Conservation (phyloP, 129 eudicot species). For the Oenanthe sinensis region DNA sequence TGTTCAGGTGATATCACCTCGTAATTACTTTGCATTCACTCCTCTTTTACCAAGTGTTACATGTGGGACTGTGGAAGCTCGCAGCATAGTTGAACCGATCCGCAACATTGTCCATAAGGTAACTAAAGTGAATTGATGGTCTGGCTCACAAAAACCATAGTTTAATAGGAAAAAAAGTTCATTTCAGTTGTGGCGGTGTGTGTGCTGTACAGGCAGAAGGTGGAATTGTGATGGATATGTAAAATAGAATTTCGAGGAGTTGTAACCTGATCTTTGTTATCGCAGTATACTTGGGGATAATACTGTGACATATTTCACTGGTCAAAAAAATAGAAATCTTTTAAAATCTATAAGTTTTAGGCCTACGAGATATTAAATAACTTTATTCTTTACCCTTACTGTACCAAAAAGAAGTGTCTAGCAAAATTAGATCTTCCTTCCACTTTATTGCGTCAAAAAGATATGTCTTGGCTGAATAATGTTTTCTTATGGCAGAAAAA, state of each 20-base stretch:
- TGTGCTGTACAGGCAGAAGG: background rate
- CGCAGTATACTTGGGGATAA: background rate
- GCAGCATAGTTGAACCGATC: conserved; percentile 36
- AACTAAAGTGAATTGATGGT: background rate
- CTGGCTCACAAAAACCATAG: background rate
- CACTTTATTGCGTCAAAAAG: background rate
- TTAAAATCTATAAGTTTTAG: background rate
- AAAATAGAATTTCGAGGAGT: background rate
- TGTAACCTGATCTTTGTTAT: background rate
- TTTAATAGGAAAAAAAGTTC: background rate
- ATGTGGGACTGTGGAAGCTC: conserved; percentile 38
- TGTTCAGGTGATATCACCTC: conserved; percentile 34
- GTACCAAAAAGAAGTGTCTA: background rate
- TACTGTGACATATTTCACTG: background rate
- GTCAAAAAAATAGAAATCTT: background rate
- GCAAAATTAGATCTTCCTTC: background rate
- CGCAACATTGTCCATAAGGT: conserved; percentile 40
- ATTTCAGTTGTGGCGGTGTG: background rate
- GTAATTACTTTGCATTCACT: conserved; percentile 39
- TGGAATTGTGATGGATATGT: background rate
- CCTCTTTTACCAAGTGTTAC: conserved; percentile 41
- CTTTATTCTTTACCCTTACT: background rate
- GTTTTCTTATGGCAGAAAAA: conserved; percentile 19
- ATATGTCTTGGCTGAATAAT: background rate
- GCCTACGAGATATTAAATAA: background rate